Conservation (phyloP, 179 eudicot genomes). For the Vitellaria paradoxa region DNA sequence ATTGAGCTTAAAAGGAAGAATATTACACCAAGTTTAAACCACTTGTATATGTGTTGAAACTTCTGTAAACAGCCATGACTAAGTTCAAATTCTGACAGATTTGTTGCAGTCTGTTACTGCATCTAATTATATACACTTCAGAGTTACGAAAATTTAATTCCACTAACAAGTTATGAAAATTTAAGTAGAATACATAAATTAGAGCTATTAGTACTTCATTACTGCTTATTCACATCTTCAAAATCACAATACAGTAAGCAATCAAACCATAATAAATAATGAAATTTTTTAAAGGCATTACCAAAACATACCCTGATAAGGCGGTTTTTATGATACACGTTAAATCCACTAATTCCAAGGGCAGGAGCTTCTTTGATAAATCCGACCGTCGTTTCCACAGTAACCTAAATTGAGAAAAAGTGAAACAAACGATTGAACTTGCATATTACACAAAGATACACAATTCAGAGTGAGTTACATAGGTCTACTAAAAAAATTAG, state of each 20-base stretch:
- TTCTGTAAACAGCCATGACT: background rate
- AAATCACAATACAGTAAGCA: background rate
- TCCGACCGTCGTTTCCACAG: slow-evolving; percentile 70
- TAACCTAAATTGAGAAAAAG: slow-evolving; percentile 41
- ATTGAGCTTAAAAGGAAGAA: background rate
- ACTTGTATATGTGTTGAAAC: background rate
- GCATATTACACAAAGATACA: slow-evolving; percentile 1
- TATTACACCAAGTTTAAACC: background rate
- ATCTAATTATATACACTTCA: background rate
- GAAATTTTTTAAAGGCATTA: background rate
- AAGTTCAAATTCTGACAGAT: slow-evolving; percentile 4
- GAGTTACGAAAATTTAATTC: background rate
- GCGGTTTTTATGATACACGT: slow-evolving; percentile 96
- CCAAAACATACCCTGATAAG: slow-evolving; percentile 76
- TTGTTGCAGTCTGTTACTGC: background rate
- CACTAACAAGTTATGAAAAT: slow-evolving; percentile 4
- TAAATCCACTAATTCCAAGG: slow-evolving; percentile 71
- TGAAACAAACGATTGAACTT: slow-evolving; percentile 4
- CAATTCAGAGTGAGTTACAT: background rate
- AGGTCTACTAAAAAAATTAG: background rate
- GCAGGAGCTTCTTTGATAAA: slow-evolving; percentile 91
- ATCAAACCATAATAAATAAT: background rate
- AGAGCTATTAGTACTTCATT: background rate
- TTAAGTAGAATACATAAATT: slow-evolving; percentile 3
- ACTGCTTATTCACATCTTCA: background rate